Evolutionary conservation across 306 rosid species (phyloP).

Genomic region (Senna tora): DNA sequence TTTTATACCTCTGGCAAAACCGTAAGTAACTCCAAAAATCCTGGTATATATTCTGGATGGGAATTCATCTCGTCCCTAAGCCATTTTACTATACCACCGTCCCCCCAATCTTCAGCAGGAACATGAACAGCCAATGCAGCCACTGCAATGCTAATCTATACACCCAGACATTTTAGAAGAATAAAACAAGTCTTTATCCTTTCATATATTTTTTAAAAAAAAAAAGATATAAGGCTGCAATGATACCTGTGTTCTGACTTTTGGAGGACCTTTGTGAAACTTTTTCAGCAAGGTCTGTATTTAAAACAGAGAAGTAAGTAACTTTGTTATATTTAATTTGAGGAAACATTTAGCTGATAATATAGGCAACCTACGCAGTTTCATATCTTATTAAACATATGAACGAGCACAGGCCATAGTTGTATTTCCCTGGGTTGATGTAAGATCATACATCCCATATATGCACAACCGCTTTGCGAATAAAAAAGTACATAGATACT

Average conservation of each 20-base stretch:
- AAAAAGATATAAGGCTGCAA: conserved; percentile 24
- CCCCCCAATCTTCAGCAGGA: conserved; percentile 98
- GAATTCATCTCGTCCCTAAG: conserved; percentile 95
- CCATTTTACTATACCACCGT: conserved; percentile 97
- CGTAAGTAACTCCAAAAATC: conserved; percentile 95
- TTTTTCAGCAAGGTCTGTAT: conserved; percentile 85
- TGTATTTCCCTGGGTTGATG: neutral
- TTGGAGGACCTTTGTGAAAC: conserved; percentile 94
- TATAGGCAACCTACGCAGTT: conserved; percentile 1
- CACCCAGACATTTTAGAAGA: conserved; percentile 43
- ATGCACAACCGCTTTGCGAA: conserved; percentile 25
- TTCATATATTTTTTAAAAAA: conserved; percentile 2
- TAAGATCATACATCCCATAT: neutral
- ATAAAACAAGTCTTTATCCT: conserved; percentile 18
- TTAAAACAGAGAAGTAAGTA: conserved; percentile 43
- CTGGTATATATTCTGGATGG: conserved; percentile 95
- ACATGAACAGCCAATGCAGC: conserved; percentile 99
- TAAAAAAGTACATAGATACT: conserved; percentile 33
- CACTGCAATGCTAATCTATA: conserved; percentile 97
- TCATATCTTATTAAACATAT: conserved; percentile 19
- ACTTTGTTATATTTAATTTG: neutral
- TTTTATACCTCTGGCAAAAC: conserved; percentile 93
- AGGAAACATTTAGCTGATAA: neutral
- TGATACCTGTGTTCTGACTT: conserved; percentile 97
- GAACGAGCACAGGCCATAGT: conserved; percentile 4